Conservation (phyloP, 2,329 filamentous ascomycete genomes). For the Rhynchosporium secalis region DNA sequence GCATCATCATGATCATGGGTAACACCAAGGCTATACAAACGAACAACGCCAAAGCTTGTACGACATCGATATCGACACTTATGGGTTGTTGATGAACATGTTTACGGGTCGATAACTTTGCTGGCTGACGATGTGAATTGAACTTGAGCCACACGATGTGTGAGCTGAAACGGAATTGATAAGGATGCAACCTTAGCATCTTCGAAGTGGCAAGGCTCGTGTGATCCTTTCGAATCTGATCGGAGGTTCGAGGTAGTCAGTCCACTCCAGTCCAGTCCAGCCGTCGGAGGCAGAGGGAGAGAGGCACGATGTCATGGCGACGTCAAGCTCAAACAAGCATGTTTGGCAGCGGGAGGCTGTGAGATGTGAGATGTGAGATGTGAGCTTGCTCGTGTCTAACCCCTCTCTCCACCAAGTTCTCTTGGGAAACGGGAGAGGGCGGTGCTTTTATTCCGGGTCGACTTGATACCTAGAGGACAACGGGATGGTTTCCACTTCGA, state of each 20-base stretch:
- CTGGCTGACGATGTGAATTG: not conserved
- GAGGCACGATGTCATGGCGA: slow-evolving; percentile 8
- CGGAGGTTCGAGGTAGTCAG: not conserved
- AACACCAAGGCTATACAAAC: not conserved
- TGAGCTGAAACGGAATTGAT: not conserved
- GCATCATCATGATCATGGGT: not conserved
- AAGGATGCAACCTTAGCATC: not conserved
- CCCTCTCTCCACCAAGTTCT: too few relatives aligned
- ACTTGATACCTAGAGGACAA: not conserved
- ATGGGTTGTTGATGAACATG: not conserved
- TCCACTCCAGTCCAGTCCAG: slow-evolving; percentile 9
- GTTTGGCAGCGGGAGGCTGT: slow-evolving; percentile 11
- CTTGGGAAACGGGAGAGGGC: not conserved
- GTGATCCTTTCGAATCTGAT: not conserved
- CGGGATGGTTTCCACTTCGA: not conserved
- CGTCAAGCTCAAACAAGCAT: slow-evolving; percentile 11
- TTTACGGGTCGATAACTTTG: too few relatives aligned
- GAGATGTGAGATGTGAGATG: not conserved
- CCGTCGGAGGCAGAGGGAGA: not conserved
- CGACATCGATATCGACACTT: not conserved
- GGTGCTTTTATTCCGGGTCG: not conserved
- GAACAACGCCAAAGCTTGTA: slow-evolving; percentile 5
- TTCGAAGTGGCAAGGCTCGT: not conserved
- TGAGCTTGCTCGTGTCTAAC: not conserved
- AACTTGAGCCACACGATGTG: not conserved